Evolutionary conservation across 768 basidiomycete genomes (phyloP), one percentile per base, ranked within the genome.

Genomic region (Gloeopeniophorella convolvens): DNA sequence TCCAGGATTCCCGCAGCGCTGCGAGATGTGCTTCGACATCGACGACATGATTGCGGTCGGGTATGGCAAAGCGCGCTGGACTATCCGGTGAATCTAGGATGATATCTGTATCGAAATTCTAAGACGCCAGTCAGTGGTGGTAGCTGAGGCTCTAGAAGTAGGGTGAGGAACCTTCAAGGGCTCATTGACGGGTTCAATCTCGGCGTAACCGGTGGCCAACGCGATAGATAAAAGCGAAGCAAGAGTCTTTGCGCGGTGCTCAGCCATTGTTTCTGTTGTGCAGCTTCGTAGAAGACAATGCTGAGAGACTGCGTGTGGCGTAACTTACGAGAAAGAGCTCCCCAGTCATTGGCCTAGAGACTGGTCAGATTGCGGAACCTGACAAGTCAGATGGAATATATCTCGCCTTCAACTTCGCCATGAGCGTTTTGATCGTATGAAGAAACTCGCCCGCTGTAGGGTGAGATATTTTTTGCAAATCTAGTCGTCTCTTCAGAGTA

Each of bases 331-430:
- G 80, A 81, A 33, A 83, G 65, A 0, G 80, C 70, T n/a, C 78
- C 77, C 81, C 82, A 83, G 51, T 83, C 82, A 40, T 80, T 81
- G 1, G 77, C 72, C 80, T 81, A 48, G 35, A n/a, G 23, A 8
- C 41, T 9, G 24, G 31, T 31, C 15, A 36, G 50, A 18, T 27
- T 32, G 20, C 3, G 30, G 1, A n/a, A 24, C 4, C 3, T 16
- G 3, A 16, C 21, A 9, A 42, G 12, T 5, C 18, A 36, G 24
- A 13, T 15, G 31, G 10, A 4, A 13, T 16, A 1, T 9, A 12
- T 31, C 41, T 16, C 35, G 77, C 80, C 71, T 82, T 82, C 33
- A 82, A 59, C 48, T 82, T 82, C 4, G 80, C 80, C 80, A 82
- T 82, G 34, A 82, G 55, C 0, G 78, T 78, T 60, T 82, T 82